Evolutionary conservation across 805 yeast genomes (phyloP), one percentile per base, ranked within the genome.

Genomic region (Pichia gijzeniarum): DNA sequence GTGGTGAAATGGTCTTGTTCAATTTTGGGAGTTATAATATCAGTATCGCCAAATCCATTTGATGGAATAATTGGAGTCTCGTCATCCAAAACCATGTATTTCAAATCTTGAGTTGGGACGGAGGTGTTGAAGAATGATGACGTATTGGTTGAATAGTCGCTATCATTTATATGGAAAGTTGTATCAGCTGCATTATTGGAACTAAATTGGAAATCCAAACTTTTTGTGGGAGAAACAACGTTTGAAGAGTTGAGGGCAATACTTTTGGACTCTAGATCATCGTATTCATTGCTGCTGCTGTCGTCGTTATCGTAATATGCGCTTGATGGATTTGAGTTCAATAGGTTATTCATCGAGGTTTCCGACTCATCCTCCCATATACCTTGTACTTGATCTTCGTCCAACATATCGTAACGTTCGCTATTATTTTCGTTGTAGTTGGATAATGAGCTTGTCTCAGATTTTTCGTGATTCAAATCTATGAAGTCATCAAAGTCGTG

Each of bases 71-170:
- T 38, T 10, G 28, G 28, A 10, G 28, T 25, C 10, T 25, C 28
- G 10, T 35, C 28, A 25, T 35, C 38, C 22, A 45, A 18, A 22
- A 37, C 32, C 13, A 32, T 21, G 21, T 35, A 16, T 9, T 25
- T 19, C 8, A 43, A 25, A 5, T 44, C 48, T 35, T 44, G 44
- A n/a, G 48, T 44, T 17, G 41, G 44, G 3, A 44, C 32, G 8
- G 48, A 40, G 4, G 44, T 22, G 22, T 44, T 33, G 16, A 44
- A 16, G 22, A 44, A 35, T 5, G 48, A 35, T n/a, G 48, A 34
- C 9, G 44, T 39, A 19, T 39, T 44, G 35, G 38, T 38, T 33
- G 40, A 34, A 19, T 21, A 21, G 31, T 43, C 41, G 22, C 13
- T 21, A 31, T 34, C 36, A 35, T 19, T 22, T 6, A 30, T 3